Conservation (phyloP, 441 rosid species). For the Metrosideros polymorpha region DNA sequence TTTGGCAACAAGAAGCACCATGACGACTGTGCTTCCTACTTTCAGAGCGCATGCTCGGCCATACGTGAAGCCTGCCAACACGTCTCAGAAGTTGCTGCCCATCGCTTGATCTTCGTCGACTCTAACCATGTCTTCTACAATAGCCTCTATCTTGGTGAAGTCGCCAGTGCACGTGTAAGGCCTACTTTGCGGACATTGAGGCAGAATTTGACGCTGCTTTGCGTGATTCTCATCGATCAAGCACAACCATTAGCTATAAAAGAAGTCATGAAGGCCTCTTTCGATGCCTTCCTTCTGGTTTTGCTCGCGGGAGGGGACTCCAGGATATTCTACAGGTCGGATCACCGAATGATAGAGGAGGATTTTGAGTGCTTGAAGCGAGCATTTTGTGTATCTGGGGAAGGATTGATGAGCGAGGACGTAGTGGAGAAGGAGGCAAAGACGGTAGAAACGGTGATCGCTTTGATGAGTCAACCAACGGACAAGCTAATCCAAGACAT, state of each 20-base stretch:
- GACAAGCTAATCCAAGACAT: slow-evolving; percentile 83
- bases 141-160: slow-evolving; percentile 57
- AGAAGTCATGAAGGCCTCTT: slow-evolving; percentile 74
- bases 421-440: slow-evolving; percentile 61
- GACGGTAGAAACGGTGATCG: slow-evolving; percentile 66
- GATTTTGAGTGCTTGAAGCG: slow-evolving; percentile 64
- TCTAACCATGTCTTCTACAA: slow-evolving; percentile 62
- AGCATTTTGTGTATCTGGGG: slow-evolving; percentile 60
- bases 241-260: slow-evolving; percentile 70
- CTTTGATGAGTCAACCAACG: slow-evolving; percentile 62
- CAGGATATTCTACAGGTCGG: slow-evolving; percentile 44
- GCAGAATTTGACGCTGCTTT: slow-evolving; percentile 60
- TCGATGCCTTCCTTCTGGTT: slow-evolving; percentile 69
- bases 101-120: slow-evolving; percentile 72
- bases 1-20: slow-evolving; percentile 21
- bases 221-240: slow-evolving; percentile 59
- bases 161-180: slow-evolving; percentile 43
- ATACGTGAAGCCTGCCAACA: slow-evolving; percentile 68
- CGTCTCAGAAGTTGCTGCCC: slow-evolving; percentile 90
- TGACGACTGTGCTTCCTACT: slow-evolving; percentile 39
- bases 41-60: slow-evolving; percentile 39
- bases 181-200: slow-evolving; percentile 56
- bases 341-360: slow-evolving; percentile 47
- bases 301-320: slow-evolving; percentile 75
- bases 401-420: slow-evolving; percentile 71